Evolutionary conservation across 1,284 basidiomycete species (phyloP), one percentile per base, ranked within the genome.

Genomic region (Rhizoctonia solani): DNA sequence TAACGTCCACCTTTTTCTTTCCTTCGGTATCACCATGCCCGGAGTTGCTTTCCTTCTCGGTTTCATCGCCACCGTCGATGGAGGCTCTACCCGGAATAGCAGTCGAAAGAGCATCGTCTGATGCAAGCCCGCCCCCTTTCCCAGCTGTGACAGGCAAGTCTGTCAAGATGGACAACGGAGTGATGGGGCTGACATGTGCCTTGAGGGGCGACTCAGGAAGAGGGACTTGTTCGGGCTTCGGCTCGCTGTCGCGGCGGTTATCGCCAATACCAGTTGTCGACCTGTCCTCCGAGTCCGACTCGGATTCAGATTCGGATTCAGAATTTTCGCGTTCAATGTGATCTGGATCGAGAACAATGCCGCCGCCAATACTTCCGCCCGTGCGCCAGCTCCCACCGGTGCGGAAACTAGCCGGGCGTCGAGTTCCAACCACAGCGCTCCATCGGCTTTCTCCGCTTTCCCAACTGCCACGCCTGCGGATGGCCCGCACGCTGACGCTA

Each of bases 401-500:
- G 23, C 61, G 61, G 3, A 37, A 50, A 25, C 61, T 65, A 14
- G 50, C 61, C 16, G 61, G 61, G 25, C 61, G 61, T 9, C 61
- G 34, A 13, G 54, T 34, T 4, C 70, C 70, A 42, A 88, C 76
- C 55, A 82, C 80, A n/a, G 90, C 90, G 75, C 90, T 92, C 90
- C 90, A 92, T 52, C 87, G 82, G 73, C 90, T 92, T 14, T 82
- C 85, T 74, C 89, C 88, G 73, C 90, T 92, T 71, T 88, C 90
- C 90, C 90, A 93, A 71, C 90, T 92, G 2, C 88, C 87, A 71
- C 90, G 81, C 72, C 90, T 90, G 66, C 91, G 79, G 70, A 93
- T 78, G 21, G 90, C 90, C 9, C 90, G 83, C 42, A 93, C 83
- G 72, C 91, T 93, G 1, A 90, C 90, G 72, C 89, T 65, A 16